These are phyloP conservation scores for Colletotrichum horii DNA, from an alignment of 2,329 filamentous ascomycete species.

Conservation along the genomic window DNA sequence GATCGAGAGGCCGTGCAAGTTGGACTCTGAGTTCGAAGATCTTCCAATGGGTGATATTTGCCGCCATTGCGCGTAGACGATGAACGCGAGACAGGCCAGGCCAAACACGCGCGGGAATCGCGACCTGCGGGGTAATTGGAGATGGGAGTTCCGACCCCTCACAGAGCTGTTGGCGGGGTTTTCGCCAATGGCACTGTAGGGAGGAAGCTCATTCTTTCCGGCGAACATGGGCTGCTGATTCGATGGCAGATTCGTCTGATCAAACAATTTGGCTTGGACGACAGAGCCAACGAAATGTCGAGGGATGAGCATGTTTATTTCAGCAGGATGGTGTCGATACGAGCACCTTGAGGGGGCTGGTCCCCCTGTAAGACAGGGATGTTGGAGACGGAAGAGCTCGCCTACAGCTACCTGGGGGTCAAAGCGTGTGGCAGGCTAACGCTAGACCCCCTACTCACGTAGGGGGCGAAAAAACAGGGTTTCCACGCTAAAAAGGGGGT, in stretches of 20 bases:
- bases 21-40: slow-evolving; percentile 32
- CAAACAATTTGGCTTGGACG: not conserved
- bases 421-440: no score
- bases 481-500: no score
- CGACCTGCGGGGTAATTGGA: slow-evolving; percentile 10
- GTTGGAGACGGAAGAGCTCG: not conserved
- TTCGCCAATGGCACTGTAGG: slow-evolving; percentile 42
- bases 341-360: not conserved
- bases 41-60: slow-evolving; percentile 35
- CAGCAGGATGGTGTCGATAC: not conserved
- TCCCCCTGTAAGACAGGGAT: not conserved
- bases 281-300: not conserved
- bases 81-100: slow-evolving; percentile 53
- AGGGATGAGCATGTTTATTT: not conserved
- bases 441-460: no score
- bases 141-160: not conserved
- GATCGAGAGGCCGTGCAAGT: slow-evolving; percentile 45
- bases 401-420: not conserved
- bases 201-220: slow-evolving; percentile 49
- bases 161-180: not conserved
- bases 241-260: not conserved
- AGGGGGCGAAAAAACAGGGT: no score
- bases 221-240: not conserved
- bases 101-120: slow-evolving; percentile 30
- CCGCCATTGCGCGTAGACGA: slow-evolving; percentile 53